Conservation (phyloP, 352 stramenopile genomes). For the Globisporangium iwayamae region DNA sequence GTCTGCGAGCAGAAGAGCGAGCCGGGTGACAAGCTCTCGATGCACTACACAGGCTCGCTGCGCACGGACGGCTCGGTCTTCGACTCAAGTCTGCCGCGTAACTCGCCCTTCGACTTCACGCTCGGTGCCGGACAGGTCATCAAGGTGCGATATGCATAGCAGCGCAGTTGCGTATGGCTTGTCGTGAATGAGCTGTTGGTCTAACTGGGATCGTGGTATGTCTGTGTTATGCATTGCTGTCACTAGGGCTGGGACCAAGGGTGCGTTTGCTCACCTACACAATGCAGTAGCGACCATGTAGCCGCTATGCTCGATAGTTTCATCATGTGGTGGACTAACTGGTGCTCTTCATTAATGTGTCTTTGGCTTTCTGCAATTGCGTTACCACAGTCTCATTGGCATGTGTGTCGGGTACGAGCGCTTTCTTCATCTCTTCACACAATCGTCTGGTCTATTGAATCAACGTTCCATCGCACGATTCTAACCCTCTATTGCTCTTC, state of each 20-base stretch:
- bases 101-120: slow-evolving; percentile 93
- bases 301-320: neutral
- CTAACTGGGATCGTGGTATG: slow-evolving; percentile 10
- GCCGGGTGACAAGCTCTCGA: slow-evolving; percentile 88
- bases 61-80: slow-evolving; percentile 96
- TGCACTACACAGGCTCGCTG: slow-evolving; percentile 96
- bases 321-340: neutral
- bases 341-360: slow-evolving; percentile 4
- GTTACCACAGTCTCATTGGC: slow-evolving; percentile 52
- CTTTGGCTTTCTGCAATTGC: neutral
- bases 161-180: neutral
- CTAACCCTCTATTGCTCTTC: neutral
- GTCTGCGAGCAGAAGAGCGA: slow-evolving; percentile 68
- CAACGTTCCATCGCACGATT: slow-evolving; percentile 2
- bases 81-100: slow-evolving; percentile 94
- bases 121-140: slow-evolving; percentile 93
- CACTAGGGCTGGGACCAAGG: slow-evolving; percentile 74
- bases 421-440: neutral
- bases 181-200: neutral
- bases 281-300: neutral
- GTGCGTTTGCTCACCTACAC: slow-evolving; percentile 21
- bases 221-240: slow-evolving; percentile 1
- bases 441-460: neutral
- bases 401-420: slow-evolving; percentile 80
- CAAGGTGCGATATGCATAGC: slow-evolving; percentile 54